Conservation (phyloP, 768 basidiomycete genomes). For the Lactarius akahatsu region DNA sequence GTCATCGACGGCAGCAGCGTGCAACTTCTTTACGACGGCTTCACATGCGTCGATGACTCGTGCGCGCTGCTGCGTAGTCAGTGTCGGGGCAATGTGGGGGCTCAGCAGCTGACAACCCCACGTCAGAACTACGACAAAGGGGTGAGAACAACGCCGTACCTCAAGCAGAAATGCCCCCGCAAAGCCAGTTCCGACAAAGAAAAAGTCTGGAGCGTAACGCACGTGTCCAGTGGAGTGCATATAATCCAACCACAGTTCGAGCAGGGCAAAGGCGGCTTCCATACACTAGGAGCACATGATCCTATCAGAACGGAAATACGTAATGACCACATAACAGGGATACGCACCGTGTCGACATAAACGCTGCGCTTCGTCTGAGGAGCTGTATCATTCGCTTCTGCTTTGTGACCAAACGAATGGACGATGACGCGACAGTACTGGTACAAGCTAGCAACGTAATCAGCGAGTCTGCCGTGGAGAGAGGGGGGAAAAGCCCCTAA, state of each 20-base stretch:
- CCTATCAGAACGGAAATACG: neutral
- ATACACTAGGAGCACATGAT: slow-evolving; percentile 17
- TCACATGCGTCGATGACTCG: slow-evolving; percentile 7
- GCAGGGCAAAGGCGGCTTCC: slow-evolving; percentile 22
- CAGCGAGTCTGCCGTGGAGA: neutral
- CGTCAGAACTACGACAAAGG: neutral
- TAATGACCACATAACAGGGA: neutral
- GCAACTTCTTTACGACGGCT: slow-evolving; percentile 5
- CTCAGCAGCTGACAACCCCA: slow-evolving; percentile 21
- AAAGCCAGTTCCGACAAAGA: slow-evolving; percentile 29
- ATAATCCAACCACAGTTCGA: slow-evolving; percentile 21
- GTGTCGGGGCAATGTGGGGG: slow-evolving; percentile 20
- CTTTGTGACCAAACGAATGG: slow-evolving; percentile 27
- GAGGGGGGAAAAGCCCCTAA: too few relatives aligned
- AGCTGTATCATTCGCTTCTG: slow-evolving; percentile 5
- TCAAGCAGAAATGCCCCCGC: slow-evolving; percentile 28
- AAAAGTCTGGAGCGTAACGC: slow-evolving; percentile 28
- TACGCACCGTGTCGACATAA: slow-evolving; percentile 21
- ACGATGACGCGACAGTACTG: slow-evolving; percentile 28
- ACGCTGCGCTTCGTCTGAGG: slow-evolving; percentile 13
- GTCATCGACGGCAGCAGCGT: slow-evolving; percentile 17
- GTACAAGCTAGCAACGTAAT: slow-evolving; percentile 12
- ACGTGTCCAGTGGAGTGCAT: slow-evolving; percentile 22
- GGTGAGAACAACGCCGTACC: slow-evolving; percentile 6
- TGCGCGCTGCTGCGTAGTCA: slow-evolving; percentile 16